Evolutionary conservation across 106 monocot species (phyloP).

Genomic region (Dioscorea zingiberensis): DNA sequence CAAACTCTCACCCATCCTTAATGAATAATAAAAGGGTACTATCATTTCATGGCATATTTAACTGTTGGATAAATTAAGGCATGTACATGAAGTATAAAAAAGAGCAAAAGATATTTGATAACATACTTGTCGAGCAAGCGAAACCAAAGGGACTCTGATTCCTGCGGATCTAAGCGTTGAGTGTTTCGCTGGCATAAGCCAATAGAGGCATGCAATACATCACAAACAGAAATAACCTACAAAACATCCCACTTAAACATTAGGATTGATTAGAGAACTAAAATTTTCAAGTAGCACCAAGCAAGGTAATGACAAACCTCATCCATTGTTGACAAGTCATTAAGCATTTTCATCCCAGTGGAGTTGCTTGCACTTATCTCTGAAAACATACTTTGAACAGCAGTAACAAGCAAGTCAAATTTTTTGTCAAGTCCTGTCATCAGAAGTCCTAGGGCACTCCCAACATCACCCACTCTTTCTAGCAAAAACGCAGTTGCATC

Average conservation of each 20-base stretch:
- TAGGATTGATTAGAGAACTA: background rate
- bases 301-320: conserved; percentile 49
- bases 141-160: conserved; percentile 96
- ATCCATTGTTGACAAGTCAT: conserved; percentile 35
- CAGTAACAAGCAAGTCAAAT: conserved; percentile 50
- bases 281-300: background rate
- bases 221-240: conserved; percentile 55
- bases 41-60: no score
- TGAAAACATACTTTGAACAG: conserved; percentile 34
- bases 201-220: conserved; percentile 59
- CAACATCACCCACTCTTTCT: conserved; percentile 93
- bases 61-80: background rate
- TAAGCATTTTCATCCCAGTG: conserved; percentile 21
- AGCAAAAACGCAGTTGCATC: conserved; percentile 96
- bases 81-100: background rate
- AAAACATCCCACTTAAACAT: background rate
- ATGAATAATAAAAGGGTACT: no score
- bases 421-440: conserved; percentile 60
- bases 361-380: conserved; percentile 2
- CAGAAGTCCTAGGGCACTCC: conserved; percentile 58
- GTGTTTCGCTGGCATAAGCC: conserved; percentile 91
- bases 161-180: conserved; percentile 51
- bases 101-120: background rate
- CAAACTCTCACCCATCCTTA: no score
- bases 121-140: conserved; percentile 84